Conservation (phyloP, 1,139 yeast genomes). For the Scheffersomyces segobiensis region DNA sequence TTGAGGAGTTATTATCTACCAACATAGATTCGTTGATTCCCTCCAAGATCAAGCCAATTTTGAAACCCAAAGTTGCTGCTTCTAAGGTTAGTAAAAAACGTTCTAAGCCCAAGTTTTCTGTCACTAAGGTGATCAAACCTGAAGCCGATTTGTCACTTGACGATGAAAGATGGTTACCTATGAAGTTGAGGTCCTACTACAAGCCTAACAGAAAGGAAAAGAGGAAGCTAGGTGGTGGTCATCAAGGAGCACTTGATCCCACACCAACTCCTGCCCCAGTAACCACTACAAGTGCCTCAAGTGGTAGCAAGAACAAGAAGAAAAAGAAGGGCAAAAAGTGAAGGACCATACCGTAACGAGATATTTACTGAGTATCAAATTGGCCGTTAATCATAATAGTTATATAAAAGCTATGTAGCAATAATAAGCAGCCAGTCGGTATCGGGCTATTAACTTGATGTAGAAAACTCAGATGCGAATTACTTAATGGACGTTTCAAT, state of each 20-base stretch:
- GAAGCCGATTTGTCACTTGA: conserved; percentile 34
- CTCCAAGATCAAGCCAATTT: background rate
- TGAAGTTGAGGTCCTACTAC: conserved; percentile 81
- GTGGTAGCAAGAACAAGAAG: conserved; percentile 42
- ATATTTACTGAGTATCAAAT: background rate
- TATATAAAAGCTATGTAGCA: background rate
- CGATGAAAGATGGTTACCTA: conserved; percentile 85
- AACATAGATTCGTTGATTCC: conserved; percentile 14
- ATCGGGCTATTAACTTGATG: background rate
- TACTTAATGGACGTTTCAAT: background rate
- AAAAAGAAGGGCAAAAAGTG: conserved; percentile 53
- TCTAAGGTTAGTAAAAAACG: conserved; percentile 25
- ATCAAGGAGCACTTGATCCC: conserved; percentile 58
- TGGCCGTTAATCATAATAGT: background rate
- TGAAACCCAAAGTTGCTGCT: conserved; percentile 3
- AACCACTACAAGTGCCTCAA: conserved; percentile 18
- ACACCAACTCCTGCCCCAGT: conserved; percentile 18
- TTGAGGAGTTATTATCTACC: conserved; percentile 32
- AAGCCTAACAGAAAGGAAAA: conserved; percentile 71
- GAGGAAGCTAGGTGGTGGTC: conserved; percentile 64
- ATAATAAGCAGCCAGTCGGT: background rate
- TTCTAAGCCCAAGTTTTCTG: conserved; percentile 36
- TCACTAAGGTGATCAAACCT: conserved; percentile 35
- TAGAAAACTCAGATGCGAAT: background rate
- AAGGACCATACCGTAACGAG: background rate